A percentile compares a stretch with the other conserved stretches of the same genome.
These are phyloP conservation scores for Coniosporium apollinis DNA, from an alignment of 495 filamentous ascomycete species.

Conservation along the genomic window DNA sequence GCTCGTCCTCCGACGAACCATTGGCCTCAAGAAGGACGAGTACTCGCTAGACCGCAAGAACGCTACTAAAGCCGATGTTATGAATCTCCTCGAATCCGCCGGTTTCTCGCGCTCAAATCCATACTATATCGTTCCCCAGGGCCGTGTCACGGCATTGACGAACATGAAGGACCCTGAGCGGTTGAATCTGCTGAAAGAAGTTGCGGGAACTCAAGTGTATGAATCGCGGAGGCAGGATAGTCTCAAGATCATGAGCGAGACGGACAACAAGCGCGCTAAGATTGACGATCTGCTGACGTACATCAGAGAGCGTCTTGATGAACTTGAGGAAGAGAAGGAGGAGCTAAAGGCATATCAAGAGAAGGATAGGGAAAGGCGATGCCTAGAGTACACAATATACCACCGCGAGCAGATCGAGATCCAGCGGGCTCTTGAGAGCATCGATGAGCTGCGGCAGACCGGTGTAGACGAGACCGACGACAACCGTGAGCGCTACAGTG, in stretches of 20 bases:
- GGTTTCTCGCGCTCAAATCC: slow-evolving; percentile 96
- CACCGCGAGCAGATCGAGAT: slow-evolving; percentile 73
- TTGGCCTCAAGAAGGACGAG: slow-evolving; percentile 96
- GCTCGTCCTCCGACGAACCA: slow-evolving; percentile 77
- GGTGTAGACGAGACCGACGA: slow-evolving; percentile 72
- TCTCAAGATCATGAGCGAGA: slow-evolving; percentile 92
- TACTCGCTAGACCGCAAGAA: slow-evolving; percentile 94
- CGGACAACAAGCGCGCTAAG: slow-evolving; percentile 81
- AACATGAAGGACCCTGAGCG: slow-evolving; percentile 96
- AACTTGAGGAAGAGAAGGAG: slow-evolving; percentile 94
- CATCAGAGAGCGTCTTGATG: slow-evolving; percentile 73
- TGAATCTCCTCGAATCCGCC: slow-evolving; percentile 88
- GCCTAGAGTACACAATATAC: slow-evolving; percentile 88
- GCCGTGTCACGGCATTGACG: slow-evolving; percentile 84
- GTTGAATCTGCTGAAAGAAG: slow-evolving; percentile 82
- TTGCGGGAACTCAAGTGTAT: slow-evolving; percentile 93
- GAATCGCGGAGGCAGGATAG: slow-evolving; percentile 79
- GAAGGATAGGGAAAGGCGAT: slow-evolving; percentile 82
- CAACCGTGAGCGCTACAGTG: slow-evolving; percentile 56
- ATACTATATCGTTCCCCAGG: slow-evolving; percentile 98
- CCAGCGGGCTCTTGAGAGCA: slow-evolving; percentile 54
- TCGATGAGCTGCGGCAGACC: slow-evolving; percentile 66
- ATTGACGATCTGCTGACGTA: slow-evolving; percentile 85
- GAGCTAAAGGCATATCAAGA: slow-evolving; percentile 85
- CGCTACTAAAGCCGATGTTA: slow-evolving; percentile 83